phyloP scores from a whole-genome alignment of 768 basidiomycete species.

The Nidularia pulvinata region DNA sequence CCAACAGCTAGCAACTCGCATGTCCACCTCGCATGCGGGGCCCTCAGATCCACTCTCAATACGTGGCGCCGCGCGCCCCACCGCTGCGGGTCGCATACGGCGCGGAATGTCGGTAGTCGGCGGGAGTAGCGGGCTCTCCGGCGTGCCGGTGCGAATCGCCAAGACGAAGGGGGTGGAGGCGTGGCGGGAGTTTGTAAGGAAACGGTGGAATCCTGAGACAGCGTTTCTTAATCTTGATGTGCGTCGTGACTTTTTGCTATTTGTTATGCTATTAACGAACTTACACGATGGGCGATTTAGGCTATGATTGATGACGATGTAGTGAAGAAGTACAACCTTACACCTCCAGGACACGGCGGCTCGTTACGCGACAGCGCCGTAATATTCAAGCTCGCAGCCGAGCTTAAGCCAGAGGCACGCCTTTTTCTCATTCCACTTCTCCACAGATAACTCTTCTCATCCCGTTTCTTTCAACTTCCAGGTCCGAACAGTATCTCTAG shows the following conservation, averaged over 20 bases:
- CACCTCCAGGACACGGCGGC: slow-evolving; percentile 72
- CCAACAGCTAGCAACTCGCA: slow-evolving; percentile 27
- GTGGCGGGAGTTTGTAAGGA: slow-evolving; percentile 78
- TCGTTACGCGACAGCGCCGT: slow-evolving; percentile 71
- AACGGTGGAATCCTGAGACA: slow-evolving; percentile 67
- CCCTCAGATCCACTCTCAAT: slow-evolving; percentile 59
- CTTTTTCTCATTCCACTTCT: slow-evolving; percentile 1
- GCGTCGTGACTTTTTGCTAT: slow-evolving; percentile 23
- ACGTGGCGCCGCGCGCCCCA: slow-evolving; percentile 60
- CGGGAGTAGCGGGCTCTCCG: slow-evolving; percentile 2
- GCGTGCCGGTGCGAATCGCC: slow-evolving; percentile 16
- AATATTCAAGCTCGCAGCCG: slow-evolving; percentile 85
- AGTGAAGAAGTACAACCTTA: slow-evolving; percentile 68
- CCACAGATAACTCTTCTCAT: background rate
- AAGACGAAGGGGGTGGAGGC: slow-evolving; percentile 49
- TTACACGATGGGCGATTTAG: slow-evolving; percentile 33
- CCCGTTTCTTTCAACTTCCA: slow-evolving; percentile 18
- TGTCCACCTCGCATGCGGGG: slow-evolving; percentile 26
- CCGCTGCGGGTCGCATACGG: slow-evolving; percentile 51
- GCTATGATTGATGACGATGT: slow-evolving; percentile 78
- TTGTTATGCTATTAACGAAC: slow-evolving; percentile 8
- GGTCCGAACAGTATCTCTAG: slow-evolving; percentile 84
- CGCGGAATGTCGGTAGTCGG: slow-evolving; percentile 33
- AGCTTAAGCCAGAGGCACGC: slow-evolving; percentile 72
- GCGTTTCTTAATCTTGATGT: slow-evolving; percentile 86